Base-by-base conservation (phyloP, 331 rosid species). In the Pyrus hybrid region DNA sequence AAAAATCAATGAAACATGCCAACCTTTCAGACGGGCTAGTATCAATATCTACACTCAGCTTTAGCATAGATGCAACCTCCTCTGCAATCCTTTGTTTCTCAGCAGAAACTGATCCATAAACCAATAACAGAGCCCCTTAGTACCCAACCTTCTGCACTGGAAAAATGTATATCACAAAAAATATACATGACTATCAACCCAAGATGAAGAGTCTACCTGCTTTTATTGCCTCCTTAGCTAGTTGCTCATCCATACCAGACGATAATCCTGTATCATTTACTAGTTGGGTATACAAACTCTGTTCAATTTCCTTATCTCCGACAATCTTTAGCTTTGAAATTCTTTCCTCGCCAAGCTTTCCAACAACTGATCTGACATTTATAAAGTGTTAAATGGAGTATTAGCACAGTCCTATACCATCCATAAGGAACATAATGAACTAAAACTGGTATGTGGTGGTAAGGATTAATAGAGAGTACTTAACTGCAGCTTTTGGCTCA, bases 71-170 rank as follows among this genome's bases (percentile, higher is more conserved):
- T 45, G 97, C 96, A 62, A 94, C 97, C 77, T 86, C 88, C 88
- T 91, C 84, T 4, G 98, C 98, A 72, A 94, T 82, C 77, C 94
- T 91, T 74, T 88, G 93, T 87, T 84, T 94, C 86, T 91, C 92
- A 35, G 95, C 96, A 70, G 92, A 86, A 83, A 76, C 97, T 94
- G 82, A 45, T 74, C 73, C 81, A 81, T 74, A 82, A 73, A 58
- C 73, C 61, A 76, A 83, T 35, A 80, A 83, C 29, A 65, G 74
- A 79, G 63, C 70, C 74, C 74, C 79, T 79, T 53, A 80, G 83
- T 56, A 75, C 29, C 68, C 68, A 69, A 68, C 63, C 77, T 67
- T 74, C 63, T 20, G 71, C 54, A 75, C 70, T 76, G 35, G 70
- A 80, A 76, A 75, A 35, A 80, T 28, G 65, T 63, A 82, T 60